Evolutionary conservation across 2,329 filamentous ascomycete genomes (phyloP), one percentile per base, ranked within the genome.

Genomic region (Colletotrichum echinochloae): DNA sequence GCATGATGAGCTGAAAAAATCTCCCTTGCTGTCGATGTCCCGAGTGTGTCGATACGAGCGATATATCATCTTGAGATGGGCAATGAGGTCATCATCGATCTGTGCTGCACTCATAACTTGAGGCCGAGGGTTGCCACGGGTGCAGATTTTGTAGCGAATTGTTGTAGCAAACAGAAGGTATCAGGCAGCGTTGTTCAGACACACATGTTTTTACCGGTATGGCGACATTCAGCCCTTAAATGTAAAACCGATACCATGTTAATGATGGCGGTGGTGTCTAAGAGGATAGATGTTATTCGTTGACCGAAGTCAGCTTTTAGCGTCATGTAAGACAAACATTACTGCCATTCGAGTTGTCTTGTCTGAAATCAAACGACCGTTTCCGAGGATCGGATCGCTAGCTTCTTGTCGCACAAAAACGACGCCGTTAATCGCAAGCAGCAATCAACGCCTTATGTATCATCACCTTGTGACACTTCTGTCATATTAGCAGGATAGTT

Each of bases 31-130:
- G 8, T 72, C 62, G 12, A 71, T 67, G 20, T 56, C 46, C 1
- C 30, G 6, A 5, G 67, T 65, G 16, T 63, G 62, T 7, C 70
- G 67, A 16, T 72, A 71, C 5, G 48, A 41, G 20, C 54, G 62
- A n/a, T 72, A 71, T 0, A 41, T 20, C 2, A 5, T 14, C 6
- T 63, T 67, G 1, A 71, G 48, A 28, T 66, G 66, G 12, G 23
- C 20, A 20, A 8, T 18, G 7, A 72, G 57, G 6, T 30, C 57
- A 30, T 12, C 9, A 12, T 61, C 57, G 3, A 26, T 26, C 20
- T 35, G 16, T 6, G 20, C n/a, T 41, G 28, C 18, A 14, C 20
- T 30, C 28, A 35, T 48, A 1, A 11, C 20, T 3, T 14, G 0
- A n/a, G 12, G 4, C 30, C 16, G 11, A 55, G 1, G n/a, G 6